Percentiles rank a stretch among this genome's conserved stretches.
These are phyloP conservation scores for Penicillium corylophilum DNA, from an alignment of 2,329 filamentous ascomycete species.

Conservation along the genomic window DNA sequence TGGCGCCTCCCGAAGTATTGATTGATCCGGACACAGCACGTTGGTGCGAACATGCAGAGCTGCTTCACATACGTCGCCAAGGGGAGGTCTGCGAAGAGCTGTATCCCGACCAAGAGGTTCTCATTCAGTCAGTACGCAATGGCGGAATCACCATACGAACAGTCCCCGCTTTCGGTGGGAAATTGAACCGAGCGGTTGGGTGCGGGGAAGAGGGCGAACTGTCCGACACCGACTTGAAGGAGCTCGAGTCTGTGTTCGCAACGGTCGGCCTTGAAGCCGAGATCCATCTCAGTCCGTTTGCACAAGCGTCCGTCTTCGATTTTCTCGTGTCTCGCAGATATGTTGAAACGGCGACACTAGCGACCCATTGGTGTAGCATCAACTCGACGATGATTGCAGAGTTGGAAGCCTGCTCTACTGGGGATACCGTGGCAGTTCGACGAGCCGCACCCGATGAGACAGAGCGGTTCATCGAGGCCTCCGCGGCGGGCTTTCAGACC, in stretches of 20 bases:
- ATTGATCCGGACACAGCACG: not conserved
- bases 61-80: constrained; percentile 14
- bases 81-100: constrained; percentile 13
- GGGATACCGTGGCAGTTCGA: not conserved
- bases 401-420: not conserved
- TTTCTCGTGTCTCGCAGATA: constrained; percentile 5
- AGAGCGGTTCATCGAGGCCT: constrained; percentile 11
- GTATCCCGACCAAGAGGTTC: constrained; percentile 7
- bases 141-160: constrained; percentile 12
- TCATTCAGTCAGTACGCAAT: not conserved
- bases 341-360: constrained; percentile 1
- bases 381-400: not conserved
- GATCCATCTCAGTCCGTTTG: constrained; percentile 13
- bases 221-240: constrained; percentile 2
- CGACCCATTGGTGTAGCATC: constrained; percentile 6
- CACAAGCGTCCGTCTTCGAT: not conserved
- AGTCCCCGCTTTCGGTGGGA: constrained; percentile 6
- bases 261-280: constrained; percentile 3
- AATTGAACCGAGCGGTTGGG: constrained; percentile 17
- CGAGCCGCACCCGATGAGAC: constrained; percentile 1
- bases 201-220: constrained; percentile 7
- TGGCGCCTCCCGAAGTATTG: not conserved
- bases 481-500: constrained; percentile 14
- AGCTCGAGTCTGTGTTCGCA: constrained; percentile 6
- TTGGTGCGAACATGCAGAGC: constrained; percentile 11